These are phyloP conservation scores for Pseudovirgaria hyperparasitica DNA, from an alignment of 2,329 filamentous ascomycete genomes.

Conservation along the genomic window DNA sequence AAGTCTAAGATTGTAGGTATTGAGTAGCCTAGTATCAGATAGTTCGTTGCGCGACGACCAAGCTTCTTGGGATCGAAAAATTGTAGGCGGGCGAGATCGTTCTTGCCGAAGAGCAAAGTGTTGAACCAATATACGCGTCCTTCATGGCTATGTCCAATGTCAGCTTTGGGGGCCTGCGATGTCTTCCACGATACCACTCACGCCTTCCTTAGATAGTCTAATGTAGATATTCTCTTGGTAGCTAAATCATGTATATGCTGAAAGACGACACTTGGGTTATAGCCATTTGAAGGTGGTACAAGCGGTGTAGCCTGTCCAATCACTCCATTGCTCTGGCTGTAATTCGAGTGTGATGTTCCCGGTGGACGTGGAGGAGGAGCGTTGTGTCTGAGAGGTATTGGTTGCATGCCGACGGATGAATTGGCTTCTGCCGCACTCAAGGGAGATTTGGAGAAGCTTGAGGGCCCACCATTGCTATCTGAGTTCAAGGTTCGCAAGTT, in stretches of 20 bases:
- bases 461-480: conserved; percentile 2
- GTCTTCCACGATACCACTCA: too few relatives aligned
- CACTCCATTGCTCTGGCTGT: conserved; percentile 9
- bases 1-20: conserved; percentile 83
- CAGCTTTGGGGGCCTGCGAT: too few relatives aligned
- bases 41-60: conserved; percentile 82
- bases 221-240: conserved; percentile 82
- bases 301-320: conserved; percentile 18
- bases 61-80: conserved; percentile 78
- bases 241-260: conserved; percentile 71
- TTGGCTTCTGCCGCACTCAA: conserved; percentile 21
- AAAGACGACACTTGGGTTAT: conserved; percentile 44
- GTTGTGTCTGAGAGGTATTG: conserved; percentile 13
- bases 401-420: conserved; percentile 19
- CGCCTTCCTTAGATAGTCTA: conserved; percentile 89
- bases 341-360: conserved; percentile 8
- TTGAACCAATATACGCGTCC: conserved; percentile 97
- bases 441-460: conserved; percentile 18
- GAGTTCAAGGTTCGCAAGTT: conserved; percentile 13
- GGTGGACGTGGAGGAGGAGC: conserved; percentile 11
- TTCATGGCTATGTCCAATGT: conserved; percentile 55
- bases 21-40: conserved; percentile 82
- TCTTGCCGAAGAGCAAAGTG: conserved; percentile 78
- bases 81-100: conserved; percentile 67
- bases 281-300: conserved; percentile 17